Base-by-base conservation (phyloP, 345 rosid species). In the Arabidopsis arenosa region DNA sequence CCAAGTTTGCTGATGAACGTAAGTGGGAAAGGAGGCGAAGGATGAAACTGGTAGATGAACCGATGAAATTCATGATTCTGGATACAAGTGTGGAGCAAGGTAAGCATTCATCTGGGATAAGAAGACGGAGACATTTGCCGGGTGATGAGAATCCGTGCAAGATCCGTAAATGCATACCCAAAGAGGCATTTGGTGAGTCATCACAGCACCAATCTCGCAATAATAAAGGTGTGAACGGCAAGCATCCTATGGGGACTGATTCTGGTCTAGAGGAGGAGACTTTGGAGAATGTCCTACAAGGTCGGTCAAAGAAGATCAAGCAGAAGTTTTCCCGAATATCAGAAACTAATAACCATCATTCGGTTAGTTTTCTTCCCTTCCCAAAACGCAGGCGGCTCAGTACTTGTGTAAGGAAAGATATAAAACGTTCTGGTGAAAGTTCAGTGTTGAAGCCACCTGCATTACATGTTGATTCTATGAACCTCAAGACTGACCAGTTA, bases 371-470 rank as follows among this genome's bases (percentile, higher is more conserved):
- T 23, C 82, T 68, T 44, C 86, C 82, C 47, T 51, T 75, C 5
- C 47, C 59, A 9, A 88, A 88, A 76, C 81, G 80, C 11, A 74
- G 82, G 63, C 84, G 86, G 73, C 82, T 90, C 78, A 80, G 83
- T 49, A 79, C 82, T 51, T 84, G 91, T 77, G 73, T 76, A 12
- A 84, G 66, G 76, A 58, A 83, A 53, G 96, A 86, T 68, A 71
- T 66, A 48, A 73, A 63, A 59, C 76, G 63, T 54, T 78, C 63
- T 23, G 36, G 54, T 7, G 80, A 80, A 57, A 79, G 66, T 28
- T 51, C 69, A 14, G 21, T 78, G 40, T 66, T 7, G 9, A 83
- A 73, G 62, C 55, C 49, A 44, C 52, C 61, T 13, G 60, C 65
- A 48, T 60, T 36, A 39, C 65, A 53, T 17, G 66, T 49, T 58